A percentile compares a stretch with the other conserved stretches of the same genome.
Evolutionary conservation across 2,329 filamentous ascomycete species (phyloP).

Genomic region (Fusarium compactum): DNA sequence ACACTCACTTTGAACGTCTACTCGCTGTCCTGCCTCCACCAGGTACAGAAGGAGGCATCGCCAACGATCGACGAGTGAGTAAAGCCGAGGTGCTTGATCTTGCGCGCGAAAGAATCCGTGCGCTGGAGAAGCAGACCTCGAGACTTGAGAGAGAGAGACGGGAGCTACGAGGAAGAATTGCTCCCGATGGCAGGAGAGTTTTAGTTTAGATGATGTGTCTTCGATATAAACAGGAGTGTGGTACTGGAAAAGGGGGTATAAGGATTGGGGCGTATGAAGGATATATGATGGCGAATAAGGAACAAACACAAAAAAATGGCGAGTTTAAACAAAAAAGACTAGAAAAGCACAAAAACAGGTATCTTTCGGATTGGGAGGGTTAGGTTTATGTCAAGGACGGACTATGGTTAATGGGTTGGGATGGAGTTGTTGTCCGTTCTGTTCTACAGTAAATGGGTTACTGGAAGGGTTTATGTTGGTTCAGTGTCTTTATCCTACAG

Average conservation of each 20-base stretch:
- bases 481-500: not conserved
- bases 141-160: slow-evolving; percentile 54
- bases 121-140: slow-evolving; percentile 55
- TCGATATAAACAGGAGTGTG: slow-evolving; percentile 5
- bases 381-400: not conserved
- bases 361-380: not conserved
- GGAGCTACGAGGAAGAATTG: slow-evolving; percentile 45
- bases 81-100: slow-evolving; percentile 62
- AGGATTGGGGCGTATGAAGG: slow-evolving; percentile 20
- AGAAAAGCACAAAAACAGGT: slow-evolving; percentile 14
- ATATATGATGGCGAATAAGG: slow-evolving; percentile 30
- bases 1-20: slow-evolving; percentile 59
- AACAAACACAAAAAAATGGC: slow-evolving; percentile 19
- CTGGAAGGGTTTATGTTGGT: slow-evolving; percentile 4
- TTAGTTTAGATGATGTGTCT: slow-evolving; percentile 19
- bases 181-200: slow-evolving; percentile 25
- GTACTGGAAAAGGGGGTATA: slow-evolving; percentile 13
- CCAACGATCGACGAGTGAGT: slow-evolving; percentile 53
- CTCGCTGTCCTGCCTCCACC: slow-evolving; percentile 55
- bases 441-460: slow-evolving; percentile 11
- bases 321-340: not conserved
- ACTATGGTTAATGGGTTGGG: slow-evolving; percentile 16
- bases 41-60: slow-evolving; percentile 47
- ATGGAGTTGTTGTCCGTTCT: slow-evolving; percentile 27
- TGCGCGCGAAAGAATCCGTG: slow-evolving; percentile 56